Evolutionary conservation across 208 protist species (phyloP), one percentile per base, ranked within the genome.

Genomic region (Leishmania tropica): DNA sequence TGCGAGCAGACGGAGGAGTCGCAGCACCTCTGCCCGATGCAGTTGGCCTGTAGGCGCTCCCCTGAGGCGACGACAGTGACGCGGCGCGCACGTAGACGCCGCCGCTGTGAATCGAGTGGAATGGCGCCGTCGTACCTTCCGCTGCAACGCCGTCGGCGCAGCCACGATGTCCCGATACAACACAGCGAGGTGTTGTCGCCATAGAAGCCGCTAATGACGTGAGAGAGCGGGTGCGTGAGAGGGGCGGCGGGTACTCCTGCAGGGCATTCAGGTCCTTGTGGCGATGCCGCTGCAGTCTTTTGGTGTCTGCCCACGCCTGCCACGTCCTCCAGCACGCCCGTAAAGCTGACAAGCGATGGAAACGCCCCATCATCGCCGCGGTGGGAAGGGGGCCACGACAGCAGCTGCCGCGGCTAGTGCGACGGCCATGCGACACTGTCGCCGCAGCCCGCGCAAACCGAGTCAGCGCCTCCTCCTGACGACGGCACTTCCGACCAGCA

Each of bases 341-440:
- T 11, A 51, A 65, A 8, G 71, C 62, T 62, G 76, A 73, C 1
- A 79, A 51, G 17, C 80, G 10, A 64, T 75, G 75, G 35, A 92
- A 75, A 10, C 47, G 81, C 35, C 64, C 67, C 86, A 92, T 90
- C 89, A 90, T 90, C 13, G 73, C 75, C 28, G 80, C 24, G 11
- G 89, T 90, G 35, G 87, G 89, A 28, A 83, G 65, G 15, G 80
- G 54, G 11, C 65, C 68, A 47, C 54, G 28, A 28, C 45, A 31
- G 21, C 42, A 1, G 45, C 13, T 42, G 7, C 13, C 0, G 28
- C 40, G 21, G 5, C 47, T 17, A 3, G 3, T 45, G 15, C 37
- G 47, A 56, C 45, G 3, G 5, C 60, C 40, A 19, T 53, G n/a
- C 24, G 74, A 6, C 21, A 31, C 17, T 28, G 45, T 1, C 40